These are phyloP conservation scores for Penicillium steckii DNA, from an alignment of 495 filamentous ascomycete genomes.

Conservation along the genomic window DNA sequence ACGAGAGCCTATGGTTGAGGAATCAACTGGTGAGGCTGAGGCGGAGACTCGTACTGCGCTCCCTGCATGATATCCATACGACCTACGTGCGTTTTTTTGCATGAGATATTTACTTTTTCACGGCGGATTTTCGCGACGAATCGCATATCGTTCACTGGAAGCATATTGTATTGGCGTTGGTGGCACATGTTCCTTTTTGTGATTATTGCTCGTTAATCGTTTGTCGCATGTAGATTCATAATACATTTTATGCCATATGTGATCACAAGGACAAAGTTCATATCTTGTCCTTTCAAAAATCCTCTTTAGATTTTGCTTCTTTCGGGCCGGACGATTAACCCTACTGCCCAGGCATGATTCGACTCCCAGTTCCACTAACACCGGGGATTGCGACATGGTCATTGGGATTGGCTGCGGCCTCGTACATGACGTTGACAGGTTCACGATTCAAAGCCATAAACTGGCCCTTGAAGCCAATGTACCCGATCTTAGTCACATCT, in stretches of 20 bases:
- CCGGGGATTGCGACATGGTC: slow-evolving; percentile 68
- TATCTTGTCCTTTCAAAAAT: too few relatives aligned
- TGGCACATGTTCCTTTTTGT: slow-evolving; percentile 7
- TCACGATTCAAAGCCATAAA: slow-evolving; percentile 83
- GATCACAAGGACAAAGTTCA: too few relatives aligned
- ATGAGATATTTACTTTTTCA: neutral
- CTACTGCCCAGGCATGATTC: slow-evolving; percentile 42
- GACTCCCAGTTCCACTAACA: slow-evolving; percentile 38
- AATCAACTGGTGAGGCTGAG: slow-evolving; percentile 34
- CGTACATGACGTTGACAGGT: slow-evolving; percentile 83
- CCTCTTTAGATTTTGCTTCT: too few relatives aligned
- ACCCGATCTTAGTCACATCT: slow-evolving; percentile 74
- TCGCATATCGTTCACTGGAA: slow-evolving; percentile 14
- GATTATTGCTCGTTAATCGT: slow-evolving; percentile 11
- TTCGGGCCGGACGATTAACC: too few relatives aligned
- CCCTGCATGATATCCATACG: slow-evolving; percentile 18
- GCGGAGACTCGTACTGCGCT: slow-evolving; percentile 33
- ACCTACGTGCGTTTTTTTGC: neutral
- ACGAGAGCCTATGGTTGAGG: slow-evolving; percentile 20
- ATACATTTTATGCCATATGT: slow-evolving; percentile 2
- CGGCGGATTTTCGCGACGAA: slow-evolving; percentile 3
- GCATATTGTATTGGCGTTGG: slow-evolving; percentile 31
- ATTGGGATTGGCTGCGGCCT: slow-evolving; percentile 85
- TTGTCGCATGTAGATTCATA: neutral
- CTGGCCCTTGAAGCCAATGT: slow-evolving; percentile 90